Evolutionary conservation across 2,329 filamentous ascomycete genomes (phyloP), one percentile per base, ranked within the genome.

Genomic region (Exserohilum rostratum): DNA sequence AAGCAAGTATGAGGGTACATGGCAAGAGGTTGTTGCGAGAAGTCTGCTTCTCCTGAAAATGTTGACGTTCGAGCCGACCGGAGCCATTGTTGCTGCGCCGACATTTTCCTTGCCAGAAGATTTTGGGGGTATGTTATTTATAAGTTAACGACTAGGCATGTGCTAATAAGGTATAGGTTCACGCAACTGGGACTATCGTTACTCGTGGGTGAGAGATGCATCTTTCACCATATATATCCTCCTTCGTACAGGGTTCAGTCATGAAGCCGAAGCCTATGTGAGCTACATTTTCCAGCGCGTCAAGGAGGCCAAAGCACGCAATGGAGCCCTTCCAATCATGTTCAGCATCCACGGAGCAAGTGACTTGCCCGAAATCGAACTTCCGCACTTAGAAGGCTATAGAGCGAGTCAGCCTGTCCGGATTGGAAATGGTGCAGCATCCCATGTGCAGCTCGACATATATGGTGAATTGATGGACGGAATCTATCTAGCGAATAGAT

Each of bases 401-500:
- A 81, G 85, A 47, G 83, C 84, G 22, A 91, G 88, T 70, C 82
- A 77, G 43, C 90, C 90, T 0, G 89, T 93, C 18, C 84, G 90
- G 2, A 89, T 92, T 46, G 89, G 90, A 10, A 93, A 93, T 62
- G 88, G 87, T 0, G 90, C 90, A 1, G 88, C 89, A 0, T 89
- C 86, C 62, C 90, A 92, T 67, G 84, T 87, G 44, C 90, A 93
- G 68, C 86, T 91, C 60, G 89, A 92, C 65, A 91, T 91, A 20
- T 92, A 92, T 64, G 89, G 89, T 38, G 89, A 91, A 72, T 79
- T 91, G 3, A 87, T 91, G 83, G 89, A 92, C 68, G 86, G 81
- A 18, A 88, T 92, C 42, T 92, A 92, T 64, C 77, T 92, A 35
- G 90, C 89, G 72, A 91, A 91, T 74, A 91, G 91, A 70, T 90